These are phyloP conservation scores for Colletotrichum lentis DNA, from an alignment of 2,329 filamentous ascomycete genomes.

Conservation along the genomic window DNA sequence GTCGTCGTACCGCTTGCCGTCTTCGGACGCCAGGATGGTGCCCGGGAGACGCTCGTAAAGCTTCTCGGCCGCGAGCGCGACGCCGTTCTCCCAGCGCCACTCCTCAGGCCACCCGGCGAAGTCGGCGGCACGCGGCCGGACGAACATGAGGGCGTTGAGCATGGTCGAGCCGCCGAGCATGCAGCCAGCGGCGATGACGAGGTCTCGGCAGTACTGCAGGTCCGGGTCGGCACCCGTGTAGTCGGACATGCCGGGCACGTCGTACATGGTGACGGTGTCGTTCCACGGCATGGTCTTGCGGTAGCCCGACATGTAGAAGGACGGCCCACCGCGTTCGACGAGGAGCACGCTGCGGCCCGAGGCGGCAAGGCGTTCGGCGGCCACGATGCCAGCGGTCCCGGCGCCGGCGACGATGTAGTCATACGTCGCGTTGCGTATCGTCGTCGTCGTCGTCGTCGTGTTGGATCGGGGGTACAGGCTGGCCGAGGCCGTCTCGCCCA, in stretches of 20 bases:
- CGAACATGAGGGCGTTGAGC: conserved; percentile 43
- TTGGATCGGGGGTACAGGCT: conserved; percentile 12
- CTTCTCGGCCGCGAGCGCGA: conserved; percentile 36
- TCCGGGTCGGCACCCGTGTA: conserved; percentile 25
- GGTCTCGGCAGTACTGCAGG: conserved; percentile 43
- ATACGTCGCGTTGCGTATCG: conserved; percentile 35
- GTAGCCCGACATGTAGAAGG: conserved; percentile 37
- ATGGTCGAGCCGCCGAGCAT: conserved; percentile 46
- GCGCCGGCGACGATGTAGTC: conserved; percentile 39
- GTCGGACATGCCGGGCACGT: conserved; percentile 39
- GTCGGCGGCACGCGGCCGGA: conserved; percentile 38
- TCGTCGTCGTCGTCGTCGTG: conserved; percentile 12
- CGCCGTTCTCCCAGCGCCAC: conserved; percentile 39
- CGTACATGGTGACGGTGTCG: conserved; percentile 40
- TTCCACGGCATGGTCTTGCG: conserved; percentile 42
- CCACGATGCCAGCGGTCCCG: conserved; percentile 37
- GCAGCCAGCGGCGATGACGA: conserved; percentile 43
- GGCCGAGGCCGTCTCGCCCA: conserved; percentile 21
- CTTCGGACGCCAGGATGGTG: conserved; percentile 34
- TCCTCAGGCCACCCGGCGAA: conserved; percentile 37
- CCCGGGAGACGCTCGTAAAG: conserved; percentile 39
- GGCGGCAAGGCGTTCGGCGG: conserved; percentile 34
- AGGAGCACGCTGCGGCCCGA: conserved; percentile 38
- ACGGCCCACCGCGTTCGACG: conserved; percentile 28
- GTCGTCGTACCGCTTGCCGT: conserved; percentile 39